Evolutionary conservation across 2,329 filamentous ascomycete species (phyloP), one percentile per base, ranked within the genome.

Genomic region (Thielaviopsis musarum): DNA sequence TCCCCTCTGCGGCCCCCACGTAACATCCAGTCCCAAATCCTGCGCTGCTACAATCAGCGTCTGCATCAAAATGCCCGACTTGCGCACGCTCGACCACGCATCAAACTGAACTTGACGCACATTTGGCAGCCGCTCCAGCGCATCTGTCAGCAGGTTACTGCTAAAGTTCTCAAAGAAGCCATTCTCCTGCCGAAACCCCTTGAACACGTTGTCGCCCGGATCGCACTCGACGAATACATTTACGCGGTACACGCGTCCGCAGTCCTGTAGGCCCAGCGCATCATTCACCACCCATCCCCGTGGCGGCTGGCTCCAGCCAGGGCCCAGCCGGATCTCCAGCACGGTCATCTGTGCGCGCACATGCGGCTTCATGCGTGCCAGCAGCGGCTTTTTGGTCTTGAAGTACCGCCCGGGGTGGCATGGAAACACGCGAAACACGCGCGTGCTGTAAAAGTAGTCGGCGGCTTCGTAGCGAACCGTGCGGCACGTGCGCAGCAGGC

Each of bases 111-210:
- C 74, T 1, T 73, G 72, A 9, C 75, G 67, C 1, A 87, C 68
- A 45, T 73, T 75, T 0, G 83, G 80, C 60, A 86, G 69, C 59
- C 75, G 75, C 1, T 73, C 70, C 1, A 89, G 66, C 2, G 89
- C 75, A 7, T 72, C 74, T 3, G 71, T 69, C 6, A 90, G 67
- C 28, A 90, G 70, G 1, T 73, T 70, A 12, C 76, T 72, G 26
- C 79, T 83, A 66, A 89, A 90, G 5, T 69, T 70, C 62, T 88
- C 86, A 66, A 88, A 91, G 63, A 86, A 88, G 1, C 83, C 80
- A 26, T 83, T 77, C 1, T 77, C 75, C 26, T 78, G 76, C 15
- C 84, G 77, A 65, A 85, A 90, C 0, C 84, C 85, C 59, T 80
- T 78, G 65, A 87, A 88, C 21, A 82, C 72, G 28, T 74, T 76